Evolutionary conservation across 2,329 filamentous ascomycete species (phyloP).

Genomic region (Daldinia sp.): DNA sequence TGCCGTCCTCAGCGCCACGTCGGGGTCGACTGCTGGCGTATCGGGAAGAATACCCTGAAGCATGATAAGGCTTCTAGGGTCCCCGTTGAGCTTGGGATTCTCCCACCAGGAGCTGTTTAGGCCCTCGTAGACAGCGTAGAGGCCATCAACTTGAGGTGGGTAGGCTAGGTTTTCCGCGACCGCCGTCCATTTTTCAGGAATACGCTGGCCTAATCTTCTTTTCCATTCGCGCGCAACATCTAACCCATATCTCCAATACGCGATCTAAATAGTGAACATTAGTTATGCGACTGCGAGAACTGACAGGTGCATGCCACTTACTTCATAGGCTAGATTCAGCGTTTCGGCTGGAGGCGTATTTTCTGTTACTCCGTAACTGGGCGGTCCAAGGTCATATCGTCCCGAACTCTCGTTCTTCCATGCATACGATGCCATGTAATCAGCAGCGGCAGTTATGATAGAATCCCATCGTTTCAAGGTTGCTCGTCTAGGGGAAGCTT

Average conservation of each 20-base stretch:
- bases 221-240: slow-evolving; percentile 60
- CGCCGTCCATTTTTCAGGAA: slow-evolving; percentile 56
- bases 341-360: slow-evolving; percentile 62
- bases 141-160: slow-evolving; percentile 55
- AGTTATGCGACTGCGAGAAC: neutral
- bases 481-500: slow-evolving; percentile 44
- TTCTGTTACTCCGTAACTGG: slow-evolving; percentile 61
- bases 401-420: slow-evolving; percentile 50
- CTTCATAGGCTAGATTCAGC: slow-evolving; percentile 62
- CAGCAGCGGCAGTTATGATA: slow-evolving; percentile 47
- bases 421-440: slow-evolving; percentile 52
- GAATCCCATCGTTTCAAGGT: slow-evolving; percentile 48
- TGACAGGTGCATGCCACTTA: slow-evolving; percentile 7
- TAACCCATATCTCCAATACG: slow-evolving; percentile 65
- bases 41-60: slow-evolving; percentile 60
- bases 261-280: slow-evolving; percentile 42
- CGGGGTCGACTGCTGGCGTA: slow-evolving; percentile 54
- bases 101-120: slow-evolving; percentile 60
- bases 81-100: slow-evolving; percentile 52
- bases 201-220: slow-evolving; percentile 52
- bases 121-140: slow-evolving; percentile 62
- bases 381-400: slow-evolving; percentile 59
- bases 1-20: slow-evolving; percentile 54
- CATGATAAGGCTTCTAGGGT: slow-evolving; percentile 61
- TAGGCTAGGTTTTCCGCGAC: slow-evolving; percentile 59